These are phyloP conservation scores for Fraxinus greggii DNA, from an alignment of 305 asterid genomes.

Conservation along the genomic window DNA sequence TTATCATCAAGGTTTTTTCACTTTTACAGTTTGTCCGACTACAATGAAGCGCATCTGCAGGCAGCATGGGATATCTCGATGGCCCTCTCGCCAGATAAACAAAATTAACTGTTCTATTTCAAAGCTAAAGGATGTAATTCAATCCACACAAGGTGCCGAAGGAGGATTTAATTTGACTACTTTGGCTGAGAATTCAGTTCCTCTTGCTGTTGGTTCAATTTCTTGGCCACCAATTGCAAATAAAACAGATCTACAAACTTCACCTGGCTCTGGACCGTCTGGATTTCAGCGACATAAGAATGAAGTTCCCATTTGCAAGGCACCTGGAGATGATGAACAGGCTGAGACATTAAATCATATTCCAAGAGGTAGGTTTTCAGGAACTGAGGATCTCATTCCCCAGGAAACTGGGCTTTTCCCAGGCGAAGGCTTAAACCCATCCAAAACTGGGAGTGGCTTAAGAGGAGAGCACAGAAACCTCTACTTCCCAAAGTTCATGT, in stretches of 20 bases:
- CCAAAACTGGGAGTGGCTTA: conserved; percentile 65
- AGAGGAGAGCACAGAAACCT: conserved; percentile 76
- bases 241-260: conserved; percentile 40
- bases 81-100: conserved; percentile 98
- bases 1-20: conserved; percentile 8
- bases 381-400: conserved; percentile 30
- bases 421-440: conserved; percentile 44
- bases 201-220: conserved; percentile 59
- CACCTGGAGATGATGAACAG: conserved; percentile 38
- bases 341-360: conserved; percentile 30
- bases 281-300: conserved; percentile 52
- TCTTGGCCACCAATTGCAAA: conserved; percentile 58
- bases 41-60: conserved; percentile 95
- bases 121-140: conserved; percentile 74
- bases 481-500: conserved; percentile 80
- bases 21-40: conserved; percentile 79
- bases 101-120: conserved; percentile 83
- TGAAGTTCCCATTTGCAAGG: conserved; percentile 26
- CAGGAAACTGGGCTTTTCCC: conserved; percentile 22
- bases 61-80: conserved; percentile 87
- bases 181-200: conserved; percentile 55
- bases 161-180: conserved; percentile 71
- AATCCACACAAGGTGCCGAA: conserved; percentile 82
- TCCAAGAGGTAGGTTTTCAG: background rate
- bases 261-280: conserved; percentile 42